Percentiles rank a stretch among this genome's conserved stretches.
Evolutionary conservation across 2,329 filamentous ascomycete species (phyloP).

Genomic region (Fusarium falciforme): DNA sequence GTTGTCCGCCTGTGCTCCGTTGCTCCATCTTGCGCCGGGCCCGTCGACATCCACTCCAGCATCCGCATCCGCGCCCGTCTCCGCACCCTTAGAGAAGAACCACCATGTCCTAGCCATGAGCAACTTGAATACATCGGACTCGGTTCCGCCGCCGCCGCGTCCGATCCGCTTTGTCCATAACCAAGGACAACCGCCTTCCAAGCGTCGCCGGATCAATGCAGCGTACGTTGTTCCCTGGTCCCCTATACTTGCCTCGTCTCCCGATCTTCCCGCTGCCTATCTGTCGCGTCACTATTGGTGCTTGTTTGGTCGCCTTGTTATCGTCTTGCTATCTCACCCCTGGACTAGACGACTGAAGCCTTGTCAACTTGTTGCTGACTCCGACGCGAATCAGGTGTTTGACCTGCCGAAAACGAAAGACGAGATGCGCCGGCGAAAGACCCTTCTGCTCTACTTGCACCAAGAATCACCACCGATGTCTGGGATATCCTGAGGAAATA

Average conservation of each 20-base stretch:
- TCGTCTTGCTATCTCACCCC: neutral
- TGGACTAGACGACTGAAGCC: neutral
- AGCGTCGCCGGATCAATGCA: slow-evolving; percentile 81
- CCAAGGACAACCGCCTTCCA: slow-evolving; percentile 83
- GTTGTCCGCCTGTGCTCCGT: slow-evolving; percentile 26
- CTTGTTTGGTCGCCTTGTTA: neutral
- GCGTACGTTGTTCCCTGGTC: slow-evolving; percentile 66
- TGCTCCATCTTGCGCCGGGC: slow-evolving; percentile 27
- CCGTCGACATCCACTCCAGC: slow-evolving; percentile 12
- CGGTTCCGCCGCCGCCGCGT: slow-evolving; percentile 58
- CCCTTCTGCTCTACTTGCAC: slow-evolving; percentile 78
- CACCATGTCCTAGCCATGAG: slow-evolving; percentile 60
- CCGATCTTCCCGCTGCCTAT: neutral
- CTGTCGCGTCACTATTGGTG: neutral
- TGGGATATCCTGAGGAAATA: slow-evolving; percentile 71
- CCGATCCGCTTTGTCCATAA: slow-evolving; percentile 85
- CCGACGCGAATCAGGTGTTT: slow-evolving; percentile 38
- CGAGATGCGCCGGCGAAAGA: slow-evolving; percentile 78
- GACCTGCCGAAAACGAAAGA: slow-evolving; percentile 79
- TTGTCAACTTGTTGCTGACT: slow-evolving; percentile 23
- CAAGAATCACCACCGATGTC: slow-evolving; percentile 76
- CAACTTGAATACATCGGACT: slow-evolving; percentile 55
- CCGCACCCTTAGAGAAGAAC: slow-evolving; percentile 30
- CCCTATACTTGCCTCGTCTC: neutral
- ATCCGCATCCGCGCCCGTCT: slow-evolving; percentile 25